Percentiles rank a stretch among this genome's conserved stretches.
phyloP scores from a whole-genome alignment of 1,139 yeast species.

The Trichomonascaceae sp. region DNA sequence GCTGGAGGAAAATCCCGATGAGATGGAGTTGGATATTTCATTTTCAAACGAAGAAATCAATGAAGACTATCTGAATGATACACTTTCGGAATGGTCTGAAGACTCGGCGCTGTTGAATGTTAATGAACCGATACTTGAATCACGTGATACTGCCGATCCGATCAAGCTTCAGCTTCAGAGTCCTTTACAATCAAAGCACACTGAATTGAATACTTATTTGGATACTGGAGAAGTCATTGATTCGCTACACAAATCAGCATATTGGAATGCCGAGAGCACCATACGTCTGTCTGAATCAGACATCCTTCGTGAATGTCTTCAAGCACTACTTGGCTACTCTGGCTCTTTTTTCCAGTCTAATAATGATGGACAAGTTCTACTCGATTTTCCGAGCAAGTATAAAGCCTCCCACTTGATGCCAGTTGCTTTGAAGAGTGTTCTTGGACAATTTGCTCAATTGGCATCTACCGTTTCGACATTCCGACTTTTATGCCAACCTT shows the following conservation, averaged over 20 bases:
- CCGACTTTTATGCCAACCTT: conserved; percentile 15
- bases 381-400: background rate
- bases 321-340: conserved; percentile 17
- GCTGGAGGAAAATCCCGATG: background rate
- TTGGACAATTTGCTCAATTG: conserved; percentile 12
- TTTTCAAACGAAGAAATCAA: background rate
- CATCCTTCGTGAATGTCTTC: conserved; percentile 17
- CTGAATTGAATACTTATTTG: background rate
- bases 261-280: conserved; percentile 2
- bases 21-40: background rate
- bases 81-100: conserved; percentile 12
- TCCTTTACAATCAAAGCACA: background rate
- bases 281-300: conserved; percentile 15
- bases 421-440: conserved; percentile 11
- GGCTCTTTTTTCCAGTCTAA: conserved; percentile 9
- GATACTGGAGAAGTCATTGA: background rate
- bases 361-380: background rate
- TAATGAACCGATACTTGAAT: background rate
- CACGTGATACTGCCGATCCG: too few relatives aligned
- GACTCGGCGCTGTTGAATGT: background rate
- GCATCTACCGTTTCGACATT: conserved; percentile 16
- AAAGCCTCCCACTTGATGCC: conserved; percentile 12
- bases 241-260: conserved; percentile 1
- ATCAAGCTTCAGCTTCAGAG: background rate
- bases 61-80: conserved; percentile 10